Evolutionary conservation across 2,329 filamentous ascomycete genomes (phyloP), one percentile per base, ranked within the genome.

Genomic region (Alternaria hordeiaustralica): DNA sequence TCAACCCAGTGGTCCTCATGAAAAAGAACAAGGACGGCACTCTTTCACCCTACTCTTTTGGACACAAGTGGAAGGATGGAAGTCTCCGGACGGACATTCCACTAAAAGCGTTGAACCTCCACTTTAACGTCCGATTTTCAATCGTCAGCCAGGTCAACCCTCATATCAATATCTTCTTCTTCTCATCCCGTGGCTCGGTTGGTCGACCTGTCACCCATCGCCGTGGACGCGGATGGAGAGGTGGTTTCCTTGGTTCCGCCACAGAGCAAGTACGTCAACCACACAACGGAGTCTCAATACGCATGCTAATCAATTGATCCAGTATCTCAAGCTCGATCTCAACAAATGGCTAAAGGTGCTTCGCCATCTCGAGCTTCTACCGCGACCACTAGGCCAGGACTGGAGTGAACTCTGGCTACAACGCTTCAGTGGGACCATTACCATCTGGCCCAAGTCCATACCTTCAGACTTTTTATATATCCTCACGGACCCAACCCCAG

Each of bases 21-120:
- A 89, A 89, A 85, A 97, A 97, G 82, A 92, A 87, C 57, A 85
- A 86, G 18, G 88, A 94, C 63, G 94, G 94, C 1, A 89, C 85
- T 3, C 84, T 99, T 5, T 88, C 89, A 0, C 96, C 96, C 0
- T 99, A 97, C 80, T 96, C 93, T 0, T 99, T 99, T 76, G 96
- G 96, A 0, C 94, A 98, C 84, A 98, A 98, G 82, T 99, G 96
- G 96, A 99, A 99, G 81, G 96, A 99, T 78, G 96, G 96, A 57
- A 96, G 92, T 71, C 83, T 99, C 58, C 88, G 96, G 41, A 99
- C 96, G 1, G 96, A 99, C 75, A 97, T 99, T 26, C 96, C 96
- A 0, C 88, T 99, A 75, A 96, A 95, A 80, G 92, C 94, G 2
- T 86, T 99, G 55, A 98, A 99, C 78, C 86, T 97, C 1, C 93